Evolutionary conservation across 345 rosid genomes (phyloP).

Genomic region (Lepidium africanum): DNA sequence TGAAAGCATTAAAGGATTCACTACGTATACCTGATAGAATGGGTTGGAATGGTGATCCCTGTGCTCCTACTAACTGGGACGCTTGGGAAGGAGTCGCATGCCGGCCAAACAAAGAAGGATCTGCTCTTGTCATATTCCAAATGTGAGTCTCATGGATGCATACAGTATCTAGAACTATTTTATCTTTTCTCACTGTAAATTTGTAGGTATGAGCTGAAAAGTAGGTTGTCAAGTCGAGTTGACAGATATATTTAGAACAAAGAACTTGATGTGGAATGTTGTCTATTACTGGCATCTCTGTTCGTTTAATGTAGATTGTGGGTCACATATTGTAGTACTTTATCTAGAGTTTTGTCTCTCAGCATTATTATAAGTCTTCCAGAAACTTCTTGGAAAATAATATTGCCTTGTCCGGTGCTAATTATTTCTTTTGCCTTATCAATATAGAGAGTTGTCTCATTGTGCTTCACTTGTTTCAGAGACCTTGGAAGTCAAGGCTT

Average conservation of each 20-base stretch:
- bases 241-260: background rate
- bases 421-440: background rate
- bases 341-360: background rate
- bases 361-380: background rate
- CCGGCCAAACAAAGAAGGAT: conserved; percentile 48
- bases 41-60: conserved; percentile 99
- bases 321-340: background rate
- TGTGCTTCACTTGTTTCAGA: conserved; percentile 35
- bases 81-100: conserved; percentile 99
- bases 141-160: conserved; percentile 45
- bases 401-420: background rate
- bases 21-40: conserved; percentile 80
- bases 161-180: background rate
- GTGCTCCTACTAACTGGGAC: conserved; percentile 96
- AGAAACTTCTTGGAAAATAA: background rate
- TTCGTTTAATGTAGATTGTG: background rate
- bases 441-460: background rate
- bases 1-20: conserved; percentile 88
- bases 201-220: background rate
- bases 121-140: conserved; percentile 72
- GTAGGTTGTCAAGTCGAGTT: background rate
- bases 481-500: conserved; percentile 91
- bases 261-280: background rate
- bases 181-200: background rate
- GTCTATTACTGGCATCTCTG: background rate